phyloP scores from a whole-genome alignment of 139 green algal species.

The Trebouxia sp. region DNA sequence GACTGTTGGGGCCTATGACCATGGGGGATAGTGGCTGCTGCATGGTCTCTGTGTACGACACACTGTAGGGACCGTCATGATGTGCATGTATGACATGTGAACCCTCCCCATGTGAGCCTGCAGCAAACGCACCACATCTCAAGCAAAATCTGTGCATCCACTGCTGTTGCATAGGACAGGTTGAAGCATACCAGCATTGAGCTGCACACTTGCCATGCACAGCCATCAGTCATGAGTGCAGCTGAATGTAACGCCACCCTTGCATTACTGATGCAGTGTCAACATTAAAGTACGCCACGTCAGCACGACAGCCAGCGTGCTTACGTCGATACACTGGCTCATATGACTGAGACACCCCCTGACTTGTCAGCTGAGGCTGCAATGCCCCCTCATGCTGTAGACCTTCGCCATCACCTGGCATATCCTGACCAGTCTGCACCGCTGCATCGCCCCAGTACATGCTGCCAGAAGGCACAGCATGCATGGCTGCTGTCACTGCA shows the following conservation, averaged over 20 bases:
- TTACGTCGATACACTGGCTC: too few relatives aligned
- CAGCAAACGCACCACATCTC: neutral
- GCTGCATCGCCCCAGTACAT: constrained; percentile 9
- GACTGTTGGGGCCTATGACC: neutral
- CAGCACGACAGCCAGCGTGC: too few relatives aligned
- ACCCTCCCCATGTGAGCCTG: neutral
- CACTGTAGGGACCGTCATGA: constrained; percentile 15
- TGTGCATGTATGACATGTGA: constrained; percentile 5
- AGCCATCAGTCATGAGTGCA: too few relatives aligned
- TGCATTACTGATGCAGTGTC: too few relatives aligned
- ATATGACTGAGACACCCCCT: too few relatives aligned
- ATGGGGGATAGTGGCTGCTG: constrained; percentile 14
- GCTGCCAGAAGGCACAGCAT: neutral
- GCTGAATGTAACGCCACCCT: too few relatives aligned
- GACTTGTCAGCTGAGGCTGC: too few relatives aligned
- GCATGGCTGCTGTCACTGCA: constrained; percentile 17
- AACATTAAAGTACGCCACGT: too few relatives aligned
- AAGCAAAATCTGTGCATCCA: too few relatives aligned
- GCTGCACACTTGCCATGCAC: too few relatives aligned
- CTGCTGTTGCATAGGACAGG: too few relatives aligned
- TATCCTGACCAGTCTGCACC: neutral
- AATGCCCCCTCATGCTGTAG: neutral
- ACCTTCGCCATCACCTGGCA: neutral
- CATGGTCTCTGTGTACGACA: constrained; percentile 19
- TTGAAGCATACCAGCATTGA: too few relatives aligned